phyloP scores from a whole-genome alignment of 2,329 filamentous ascomycete species.

The Akanthomyces lecanii region DNA sequence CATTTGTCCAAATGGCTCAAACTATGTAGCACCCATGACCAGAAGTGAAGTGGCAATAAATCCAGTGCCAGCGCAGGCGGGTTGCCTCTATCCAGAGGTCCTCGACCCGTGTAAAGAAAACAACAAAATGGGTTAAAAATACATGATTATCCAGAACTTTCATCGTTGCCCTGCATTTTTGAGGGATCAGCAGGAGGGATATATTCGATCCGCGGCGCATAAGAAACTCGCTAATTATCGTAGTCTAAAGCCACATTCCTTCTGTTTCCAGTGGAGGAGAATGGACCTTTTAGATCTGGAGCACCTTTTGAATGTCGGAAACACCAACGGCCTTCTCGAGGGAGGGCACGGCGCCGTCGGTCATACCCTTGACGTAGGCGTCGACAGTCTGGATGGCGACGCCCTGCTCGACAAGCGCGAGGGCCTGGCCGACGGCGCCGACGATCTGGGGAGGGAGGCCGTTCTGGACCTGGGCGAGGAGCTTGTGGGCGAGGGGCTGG shows the following conservation, averaged over 20 bases:
- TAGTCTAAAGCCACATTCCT: background rate
- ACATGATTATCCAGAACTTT: background rate
- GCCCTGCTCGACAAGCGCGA: constrained; percentile 23
- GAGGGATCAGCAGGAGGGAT: no score
- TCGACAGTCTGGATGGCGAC: constrained; percentile 22
- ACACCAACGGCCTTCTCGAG: constrained; percentile 22
- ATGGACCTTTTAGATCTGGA: constrained; percentile 9
- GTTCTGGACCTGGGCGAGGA: constrained; percentile 20
- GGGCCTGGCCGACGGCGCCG: constrained; percentile 23
- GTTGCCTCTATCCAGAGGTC: background rate
- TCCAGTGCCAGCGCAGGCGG: background rate
- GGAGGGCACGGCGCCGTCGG: constrained; percentile 19
- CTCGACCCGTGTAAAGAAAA: background rate
- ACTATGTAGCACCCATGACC: background rate
- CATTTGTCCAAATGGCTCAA: background rate
- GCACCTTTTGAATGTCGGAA: constrained; percentile 19
- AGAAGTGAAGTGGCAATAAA: constrained; percentile 12
- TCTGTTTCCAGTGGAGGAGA: background rate
- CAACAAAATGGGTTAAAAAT: background rate
- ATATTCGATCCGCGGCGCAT: background rate
- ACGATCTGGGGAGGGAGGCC: constrained; percentile 19
- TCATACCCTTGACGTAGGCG: constrained; percentile 22
- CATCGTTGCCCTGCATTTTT: background rate
- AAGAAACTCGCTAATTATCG: background rate
- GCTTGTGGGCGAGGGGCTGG: constrained; percentile 22